Conservation (phyloP, 1,284 basidiomycete genomes). For the Fistulinella cinereoalba region DNA sequence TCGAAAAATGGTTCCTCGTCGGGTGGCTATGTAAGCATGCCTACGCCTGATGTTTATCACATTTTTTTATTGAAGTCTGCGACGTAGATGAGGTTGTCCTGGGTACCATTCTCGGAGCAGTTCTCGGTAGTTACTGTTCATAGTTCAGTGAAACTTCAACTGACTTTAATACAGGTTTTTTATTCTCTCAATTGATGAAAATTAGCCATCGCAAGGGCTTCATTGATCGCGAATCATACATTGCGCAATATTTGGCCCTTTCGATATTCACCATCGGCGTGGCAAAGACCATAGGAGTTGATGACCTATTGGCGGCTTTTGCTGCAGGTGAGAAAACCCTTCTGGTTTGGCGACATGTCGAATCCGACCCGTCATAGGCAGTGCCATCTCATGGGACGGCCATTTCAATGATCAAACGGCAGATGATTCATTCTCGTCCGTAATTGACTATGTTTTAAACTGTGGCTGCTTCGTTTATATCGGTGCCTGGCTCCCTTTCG, state of each 20-base stretch:
- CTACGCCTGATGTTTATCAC: not conserved
- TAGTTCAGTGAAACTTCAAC: not conserved
- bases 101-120: constrained; percentile 72
- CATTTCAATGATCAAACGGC: constrained; percentile 86
- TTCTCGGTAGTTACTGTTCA: constrained; percentile 53
- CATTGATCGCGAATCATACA: constrained; percentile 89
- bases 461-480: constrained; percentile 89
- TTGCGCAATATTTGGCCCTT: constrained; percentile 87
- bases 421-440: constrained; percentile 82
- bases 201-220: constrained; percentile 72
- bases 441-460: constrained; percentile 85
- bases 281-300: constrained; percentile 75
- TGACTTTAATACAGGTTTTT: constrained; percentile 44
- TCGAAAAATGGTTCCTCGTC: constrained; percentile 78
- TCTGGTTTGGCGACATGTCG: not conserved
- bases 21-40: constrained; percentile 68
- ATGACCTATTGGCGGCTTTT: constrained; percentile 89
- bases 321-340: constrained; percentile 66
- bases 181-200: constrained; percentile 82
- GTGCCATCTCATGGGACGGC: constrained; percentile 92
- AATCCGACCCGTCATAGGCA: constrained; percentile 43
- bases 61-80: constrained; percentile 4
- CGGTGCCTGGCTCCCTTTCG: constrained; percentile 85
- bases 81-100: constrained; percentile 80
- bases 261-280: constrained; percentile 79